Base-by-base conservation (phyloP, 1,284 basidiomycete species). In the Mycosarcoma maydis region DNA sequence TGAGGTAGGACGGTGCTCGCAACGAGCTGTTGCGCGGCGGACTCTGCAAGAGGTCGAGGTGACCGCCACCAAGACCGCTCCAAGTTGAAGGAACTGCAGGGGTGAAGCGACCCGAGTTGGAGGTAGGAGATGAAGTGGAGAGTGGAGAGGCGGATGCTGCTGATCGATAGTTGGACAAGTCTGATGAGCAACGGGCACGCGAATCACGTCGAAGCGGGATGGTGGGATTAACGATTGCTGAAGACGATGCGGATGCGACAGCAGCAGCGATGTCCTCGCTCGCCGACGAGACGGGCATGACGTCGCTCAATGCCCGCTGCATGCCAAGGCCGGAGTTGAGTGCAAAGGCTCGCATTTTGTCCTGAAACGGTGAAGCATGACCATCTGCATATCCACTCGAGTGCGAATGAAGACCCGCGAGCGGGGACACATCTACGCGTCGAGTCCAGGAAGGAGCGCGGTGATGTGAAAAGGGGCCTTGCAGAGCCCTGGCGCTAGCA, bases 391-490 rank as follows among this genome's bases (percentile, higher is more conserved):
- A n/a, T 8, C 38, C 36, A 29, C 26, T n/a, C 7, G 40, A 24
- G 14, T 43, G 43, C 3, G 52, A 22, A 19, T 36, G n/a, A n/a
- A n/a, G 19, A 6, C 47, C 52, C 17, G 38, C 39, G 11, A 55
- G 23, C n/a, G 52, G 59, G 24, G 48, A 42, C 30, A 55, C 34
- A 24, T 59, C 61, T 6, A 45, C 20, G 19, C 61, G 55, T 34
- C 61, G 39, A 6, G 71, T 71, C 71, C 71, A 73, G 32, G 61
- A 67, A 11, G 71, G 71, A 13, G 52, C 61, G 19, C 71, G 67
- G 27, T 73, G 71, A 23, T 73, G 71, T 24, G 71, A 61, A 27
- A 72, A 73, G 16, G 67, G 71, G 19, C 68, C 64, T 33, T 59
- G 54, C 23, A 71, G 47, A 16, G 50, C 48, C 26, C 38, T 42